Conservation (phyloP, 176 grass and related monocot genomes). For the Oryza nivara region DNA sequence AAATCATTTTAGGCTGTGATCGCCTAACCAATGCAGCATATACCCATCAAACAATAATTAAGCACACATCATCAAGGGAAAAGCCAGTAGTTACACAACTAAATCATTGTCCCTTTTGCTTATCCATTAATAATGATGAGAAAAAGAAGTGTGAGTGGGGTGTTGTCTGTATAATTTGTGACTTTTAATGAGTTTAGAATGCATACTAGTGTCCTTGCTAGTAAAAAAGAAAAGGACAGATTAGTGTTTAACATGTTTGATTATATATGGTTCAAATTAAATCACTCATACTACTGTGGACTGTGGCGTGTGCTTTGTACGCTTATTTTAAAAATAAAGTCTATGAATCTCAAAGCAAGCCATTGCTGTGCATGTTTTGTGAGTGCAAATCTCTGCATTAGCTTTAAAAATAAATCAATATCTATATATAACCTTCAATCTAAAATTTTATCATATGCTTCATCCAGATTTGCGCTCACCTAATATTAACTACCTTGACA, state of each 20-base stretch:
- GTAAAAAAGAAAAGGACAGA: not conserved
- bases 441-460: too few relatives aligned
- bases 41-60: conserved; percentile 27
- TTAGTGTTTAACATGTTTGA: too few relatives aligned
- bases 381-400: too few relatives aligned
- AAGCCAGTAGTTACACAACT: not conserved
- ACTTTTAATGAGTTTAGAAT: not conserved
- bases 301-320: not conserved
- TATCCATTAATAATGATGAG: conserved; percentile 11
- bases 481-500: too few relatives aligned
- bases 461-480: too few relatives aligned
- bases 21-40: not conserved
- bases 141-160: not conserved
- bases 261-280: too few relatives aligned
- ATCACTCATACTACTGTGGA: too few relatives aligned
- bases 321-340: not conserved
- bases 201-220: not conserved
- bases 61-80: conserved; percentile 8
- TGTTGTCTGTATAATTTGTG: not conserved
- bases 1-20: not conserved
- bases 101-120: conserved; percentile 20
- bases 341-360: too few relatives aligned
- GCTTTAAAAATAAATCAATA: too few relatives aligned
- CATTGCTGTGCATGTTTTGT: too few relatives aligned
- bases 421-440: too few relatives aligned